Base-by-base conservation (phyloP, 148 eudicot species). In the Rhododendron henanense region DNA sequence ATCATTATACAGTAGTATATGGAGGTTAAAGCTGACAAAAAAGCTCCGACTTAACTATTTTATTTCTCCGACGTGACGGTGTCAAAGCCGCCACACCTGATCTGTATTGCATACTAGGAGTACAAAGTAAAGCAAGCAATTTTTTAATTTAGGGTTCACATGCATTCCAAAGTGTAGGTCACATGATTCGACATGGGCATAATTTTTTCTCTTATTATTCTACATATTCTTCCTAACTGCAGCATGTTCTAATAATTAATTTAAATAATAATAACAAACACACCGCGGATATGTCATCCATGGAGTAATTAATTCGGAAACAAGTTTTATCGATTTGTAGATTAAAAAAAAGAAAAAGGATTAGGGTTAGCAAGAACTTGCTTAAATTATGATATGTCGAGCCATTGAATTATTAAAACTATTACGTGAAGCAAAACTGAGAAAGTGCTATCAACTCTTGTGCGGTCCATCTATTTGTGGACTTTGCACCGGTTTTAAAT, bases 161-260 rank as follows among this genome's bases (percentile, higher is more conserved):
- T 84, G 86, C 81, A 75, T 84, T 73, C 78, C 65, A 53, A 75
- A 84, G 86, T 84, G 86, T 75, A 74, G 80, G 45, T 84, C 86
- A 84, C 86, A 74, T 84, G 85, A 84, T 78, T 79, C 61, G 10
- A 50, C 23, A 50, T 50, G 82, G 81, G 55, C 35, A 25, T 41
- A 41, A 21, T 16, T 16, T 39, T 41, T 4, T 41, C 50, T 23
- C 6, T 79, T 48, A 73, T 84, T 48, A 16, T 35, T 84, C 41
- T 79, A 23, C 25, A 19, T 45, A 48, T 45, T 83, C 33, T 75
- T 71, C 61, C n/a, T 31, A 73, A 84, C 39, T 16, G 79, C 79
- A 84, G 48, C 85, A 84, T 84, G 79, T 84, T 84, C 61, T 41
- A 21, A 21, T 19, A 59, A 14, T 6, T 8, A 55, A 84, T 84